A percentile compares a stretch with the other conserved stretches of the same genome.
phyloP scores from a whole-genome alignment of 371 early-diverging fungal species.

The Amoeboradix gromovi region DNA sequence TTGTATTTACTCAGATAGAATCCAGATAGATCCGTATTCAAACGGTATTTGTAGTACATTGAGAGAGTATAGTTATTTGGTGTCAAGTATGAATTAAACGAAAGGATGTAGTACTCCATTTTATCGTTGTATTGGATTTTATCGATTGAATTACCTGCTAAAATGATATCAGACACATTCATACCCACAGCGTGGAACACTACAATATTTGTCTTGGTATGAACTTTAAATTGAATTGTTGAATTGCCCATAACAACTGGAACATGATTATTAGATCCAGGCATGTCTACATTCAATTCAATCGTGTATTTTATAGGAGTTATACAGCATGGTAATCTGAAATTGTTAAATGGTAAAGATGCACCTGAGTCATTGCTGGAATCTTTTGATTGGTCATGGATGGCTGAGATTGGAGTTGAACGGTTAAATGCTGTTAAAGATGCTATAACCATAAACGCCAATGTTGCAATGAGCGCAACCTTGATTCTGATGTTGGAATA shows the following conservation, averaged over 20 bases:
- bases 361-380: too few species aligned
- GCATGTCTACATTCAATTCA: neutral
- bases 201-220: neutral
- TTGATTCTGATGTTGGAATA: too few species aligned
- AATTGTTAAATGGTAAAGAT: neutral
- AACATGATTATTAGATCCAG: neutral
- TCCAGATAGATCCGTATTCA: neutral
- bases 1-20: neutral
- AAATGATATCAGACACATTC: neutral
- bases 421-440: too few species aligned
- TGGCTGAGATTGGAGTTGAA: too few species aligned
- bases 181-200: neutral
- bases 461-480: too few species aligned
- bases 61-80: neutral
- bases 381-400: too few species aligned
- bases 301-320: neutral
- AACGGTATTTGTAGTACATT: neutral
- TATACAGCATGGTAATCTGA: neutral
- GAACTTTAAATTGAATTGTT: neutral
- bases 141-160: neutral
- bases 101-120: neutral
- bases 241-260: neutral
- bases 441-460: too few species aligned
- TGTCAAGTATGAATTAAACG: neutral
- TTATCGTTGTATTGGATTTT: neutral